Percentiles rank a stretch among this genome's conserved stretches.
Conservation (phyloP, 176 grass and related monocot species). For the Phragmites australis region DNA sequence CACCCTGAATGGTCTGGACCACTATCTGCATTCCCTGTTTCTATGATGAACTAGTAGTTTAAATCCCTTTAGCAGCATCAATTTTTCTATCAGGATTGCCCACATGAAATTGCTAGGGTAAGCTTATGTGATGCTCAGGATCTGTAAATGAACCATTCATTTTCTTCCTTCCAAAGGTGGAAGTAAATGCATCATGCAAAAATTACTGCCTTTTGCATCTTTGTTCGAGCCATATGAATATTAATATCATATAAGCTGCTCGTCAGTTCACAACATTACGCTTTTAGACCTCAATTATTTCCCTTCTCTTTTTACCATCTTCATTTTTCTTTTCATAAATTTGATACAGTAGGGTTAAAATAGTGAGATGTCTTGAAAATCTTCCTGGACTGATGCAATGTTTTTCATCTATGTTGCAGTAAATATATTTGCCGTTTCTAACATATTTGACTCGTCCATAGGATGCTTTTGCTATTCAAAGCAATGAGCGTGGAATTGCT, state of each 20-base stretch:
- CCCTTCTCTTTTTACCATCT: not conserved
- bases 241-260: not conserved
- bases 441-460: constrained; percentile 33
- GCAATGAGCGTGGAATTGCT: constrained; percentile 92
- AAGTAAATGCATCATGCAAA: not conserved
- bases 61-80: not conserved
- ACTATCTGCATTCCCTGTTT: not conserved
- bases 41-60: not conserved
- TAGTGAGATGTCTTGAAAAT: not conserved
- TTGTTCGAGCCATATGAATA: not conserved
- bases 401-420: not conserved
- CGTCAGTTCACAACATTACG: not conserved
- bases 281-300: not conserved
- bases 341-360: not conserved
- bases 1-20: not conserved
- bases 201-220: not conserved
- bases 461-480: constrained; percentile 93
- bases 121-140: not conserved
- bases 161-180: constrained; percentile 14
- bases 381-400: not conserved
- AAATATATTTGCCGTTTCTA: constrained; percentile 1
- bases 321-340: not conserved
- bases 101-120: not conserved
- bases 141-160: constrained; percentile 1
- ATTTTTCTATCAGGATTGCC: not conserved